Base-by-base conservation (phyloP, 1,284 basidiomycete genomes). In the Ustilago curta region DNA sequence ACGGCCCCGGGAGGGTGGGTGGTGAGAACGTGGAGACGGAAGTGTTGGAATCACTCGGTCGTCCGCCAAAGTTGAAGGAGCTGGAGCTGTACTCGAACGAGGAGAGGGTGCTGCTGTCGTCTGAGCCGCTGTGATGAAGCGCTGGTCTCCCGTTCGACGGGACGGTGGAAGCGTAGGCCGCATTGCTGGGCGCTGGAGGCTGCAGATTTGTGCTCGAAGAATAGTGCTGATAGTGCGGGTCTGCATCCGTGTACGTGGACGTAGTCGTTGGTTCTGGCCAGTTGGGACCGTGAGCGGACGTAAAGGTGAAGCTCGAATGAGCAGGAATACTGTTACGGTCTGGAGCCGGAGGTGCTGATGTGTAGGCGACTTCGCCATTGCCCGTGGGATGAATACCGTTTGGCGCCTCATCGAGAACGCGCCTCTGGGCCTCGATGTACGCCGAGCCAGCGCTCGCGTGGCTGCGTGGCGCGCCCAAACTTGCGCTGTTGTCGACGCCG, bases 391-490 rank as follows among this genome's bases (percentile, higher is more conserved):
- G 52, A 18, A 25, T 18, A 1, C 0, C n/a, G 23, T 48, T 39
- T 23, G 61, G 64, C 9, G 45, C 18, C 9, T 72, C 58, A 44
- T 66, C 60, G 11, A 68, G 51, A 19, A 50, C 60, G 7, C 65
- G 65, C 49, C 66, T 65, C 54, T 76, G 61, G 3, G 76, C 72
- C 43, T 69, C 73, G 14, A 78, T 69, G 48, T 78, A 76, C 0
- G 76, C 70, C 5, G 60, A n/a, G n/a, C 67, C 77, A 12, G 70
- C 70, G 45, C 68, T 71, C 21, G 54, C 47, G 39, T 73, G 65
- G 45, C 63, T 74, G 29, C 75, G 59, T 11, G 75, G 75, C 11
- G 71, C 75, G 5, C 75, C 75, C 6, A 62, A 32, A 45, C 59
- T 57, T 42, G n/a, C 40, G 14, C 54, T 51, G 19, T 52, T 43